Evolutionary conservation across 2,329 filamentous ascomycete species (phyloP).

Genomic region (Fusarium verrucosum): DNA sequence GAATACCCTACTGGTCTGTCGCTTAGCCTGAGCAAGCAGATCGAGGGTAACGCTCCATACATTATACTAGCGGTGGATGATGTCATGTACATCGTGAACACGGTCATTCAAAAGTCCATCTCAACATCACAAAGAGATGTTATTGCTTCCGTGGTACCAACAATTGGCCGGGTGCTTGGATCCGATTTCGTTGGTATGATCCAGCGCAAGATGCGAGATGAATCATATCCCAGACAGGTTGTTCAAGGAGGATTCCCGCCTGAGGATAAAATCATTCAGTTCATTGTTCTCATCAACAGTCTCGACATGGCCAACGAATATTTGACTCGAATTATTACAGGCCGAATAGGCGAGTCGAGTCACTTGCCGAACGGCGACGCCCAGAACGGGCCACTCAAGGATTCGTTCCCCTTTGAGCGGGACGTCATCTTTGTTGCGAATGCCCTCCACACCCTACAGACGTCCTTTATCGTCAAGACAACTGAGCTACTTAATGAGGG

Average conservation of each 20-base stretch:
- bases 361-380: constrained; percentile 49
- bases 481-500: constrained; percentile 85
- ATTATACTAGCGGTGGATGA: constrained; percentile 97
- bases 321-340: constrained; percentile 82
- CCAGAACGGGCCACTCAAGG: constrained; percentile 59
- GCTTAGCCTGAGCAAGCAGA: constrained; percentile 74
- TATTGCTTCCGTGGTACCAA: constrained; percentile 79
- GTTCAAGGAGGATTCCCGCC: constrained; percentile 84
- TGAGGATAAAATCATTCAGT: constrained; percentile 87
- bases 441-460: constrained; percentile 73
- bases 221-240: constrained; percentile 84
- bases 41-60: constrained; percentile 83
- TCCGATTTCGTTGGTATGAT: constrained; percentile 97
- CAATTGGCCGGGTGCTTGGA: constrained; percentile 80
- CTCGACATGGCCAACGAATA: constrained; percentile 94
- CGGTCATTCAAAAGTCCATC: constrained; percentile 85
- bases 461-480: constrained; percentile 79
- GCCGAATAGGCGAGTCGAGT: constrained; percentile 63
- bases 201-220: constrained; percentile 96
- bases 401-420: constrained; percentile 82
- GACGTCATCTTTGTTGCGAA: constrained; percentile 76
- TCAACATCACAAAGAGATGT: constrained; percentile 85
- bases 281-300: constrained; percentile 94
- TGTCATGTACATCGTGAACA: constrained; percentile 98
- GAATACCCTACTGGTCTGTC: constrained; percentile 84